Conservation (phyloP, 2,329 filamentous ascomycete genomes). For the Apiospora malaysiana region DNA sequence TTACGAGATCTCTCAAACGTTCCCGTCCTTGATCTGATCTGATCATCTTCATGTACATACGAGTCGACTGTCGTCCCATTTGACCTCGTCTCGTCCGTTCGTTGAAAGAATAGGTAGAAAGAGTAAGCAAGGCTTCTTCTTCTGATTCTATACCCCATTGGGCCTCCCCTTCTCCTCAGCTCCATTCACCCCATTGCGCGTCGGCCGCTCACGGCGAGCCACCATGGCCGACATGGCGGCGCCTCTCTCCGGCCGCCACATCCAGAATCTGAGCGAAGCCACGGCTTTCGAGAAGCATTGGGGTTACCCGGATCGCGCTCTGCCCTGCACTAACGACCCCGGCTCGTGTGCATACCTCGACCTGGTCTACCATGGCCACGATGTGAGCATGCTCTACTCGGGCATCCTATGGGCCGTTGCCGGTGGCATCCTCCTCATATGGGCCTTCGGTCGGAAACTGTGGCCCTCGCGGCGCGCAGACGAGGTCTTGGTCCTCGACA, state of each 20-base stretch:
- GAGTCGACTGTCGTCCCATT: conserved; percentile 4
- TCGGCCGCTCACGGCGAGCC: background rate
- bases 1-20: background rate
- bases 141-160: background rate
- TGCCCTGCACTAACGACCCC: conserved; percentile 63
- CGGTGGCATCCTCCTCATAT: conserved; percentile 49
- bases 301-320: conserved; percentile 59
- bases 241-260: conserved; percentile 42
- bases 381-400: conserved; percentile 55
- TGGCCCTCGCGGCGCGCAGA: conserved; percentile 33
- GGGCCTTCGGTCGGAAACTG: conserved; percentile 43
- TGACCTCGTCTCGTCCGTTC: background rate
- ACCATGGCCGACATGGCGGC: conserved; percentile 31
- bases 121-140: background rate
- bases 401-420: conserved; percentile 57
- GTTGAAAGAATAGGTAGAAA: background rate
- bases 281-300: conserved; percentile 53
- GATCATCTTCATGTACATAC: conserved; percentile 1
- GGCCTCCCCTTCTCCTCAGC: background rate
- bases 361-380: conserved; percentile 55
- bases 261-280: conserved; percentile 51
- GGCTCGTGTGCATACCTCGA: conserved; percentile 65
- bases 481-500: conserved; percentile 31
- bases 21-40: conserved; percentile 3
- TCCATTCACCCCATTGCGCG: background rate